phyloP scores from a whole-genome alignment of 2,329 filamentous ascomycete species.

The Calonectria leucothoes region DNA sequence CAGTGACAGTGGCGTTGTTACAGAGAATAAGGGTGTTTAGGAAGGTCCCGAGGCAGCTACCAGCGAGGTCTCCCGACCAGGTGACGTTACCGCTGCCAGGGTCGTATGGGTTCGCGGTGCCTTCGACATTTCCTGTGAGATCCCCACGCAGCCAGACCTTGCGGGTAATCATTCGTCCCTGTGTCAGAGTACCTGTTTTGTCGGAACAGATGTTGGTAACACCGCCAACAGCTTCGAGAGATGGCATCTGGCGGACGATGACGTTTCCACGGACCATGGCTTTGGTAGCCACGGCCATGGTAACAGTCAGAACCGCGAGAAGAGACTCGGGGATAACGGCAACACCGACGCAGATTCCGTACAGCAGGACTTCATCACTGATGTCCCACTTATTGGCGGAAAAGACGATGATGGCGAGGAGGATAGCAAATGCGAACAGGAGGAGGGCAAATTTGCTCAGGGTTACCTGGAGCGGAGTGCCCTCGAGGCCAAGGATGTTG shows the following conservation, averaged over 20 bases:
- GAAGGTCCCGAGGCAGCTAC: slow-evolving; percentile 57
- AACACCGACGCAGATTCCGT: slow-evolving; percentile 71
- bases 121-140: slow-evolving; percentile 64
- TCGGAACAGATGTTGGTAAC: slow-evolving; percentile 79
- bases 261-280: slow-evolving; percentile 74
- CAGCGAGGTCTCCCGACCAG: slow-evolving; percentile 55
- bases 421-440: slow-evolving; percentile 78
- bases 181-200: slow-evolving; percentile 76
- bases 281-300: slow-evolving; percentile 75
- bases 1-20: slow-evolving; percentile 67
- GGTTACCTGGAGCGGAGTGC: slow-evolving; percentile 87
- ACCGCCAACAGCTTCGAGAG: slow-evolving; percentile 74
- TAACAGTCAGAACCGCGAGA: slow-evolving; percentile 77
- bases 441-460: slow-evolving; percentile 86
- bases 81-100: slow-evolving; percentile 66
- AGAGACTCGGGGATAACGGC: slow-evolving; percentile 75
- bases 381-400: slow-evolving; percentile 66
- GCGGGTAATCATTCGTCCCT: slow-evolving; percentile 74
- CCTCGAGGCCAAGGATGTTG: slow-evolving; percentile 73
- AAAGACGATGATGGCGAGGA: slow-evolving; percentile 72
- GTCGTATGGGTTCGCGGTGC: slow-evolving; percentile 69
- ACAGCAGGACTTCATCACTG: slow-evolving; percentile 68
- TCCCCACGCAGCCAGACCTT: slow-evolving; percentile 71
- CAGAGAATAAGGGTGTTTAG: slow-evolving; percentile 69
- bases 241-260: slow-evolving; percentile 73